These are phyloP conservation scores for Mortierella alpina DNA, from an alignment of 192 early-diverging fungal species.

Conservation along the genomic window DNA sequence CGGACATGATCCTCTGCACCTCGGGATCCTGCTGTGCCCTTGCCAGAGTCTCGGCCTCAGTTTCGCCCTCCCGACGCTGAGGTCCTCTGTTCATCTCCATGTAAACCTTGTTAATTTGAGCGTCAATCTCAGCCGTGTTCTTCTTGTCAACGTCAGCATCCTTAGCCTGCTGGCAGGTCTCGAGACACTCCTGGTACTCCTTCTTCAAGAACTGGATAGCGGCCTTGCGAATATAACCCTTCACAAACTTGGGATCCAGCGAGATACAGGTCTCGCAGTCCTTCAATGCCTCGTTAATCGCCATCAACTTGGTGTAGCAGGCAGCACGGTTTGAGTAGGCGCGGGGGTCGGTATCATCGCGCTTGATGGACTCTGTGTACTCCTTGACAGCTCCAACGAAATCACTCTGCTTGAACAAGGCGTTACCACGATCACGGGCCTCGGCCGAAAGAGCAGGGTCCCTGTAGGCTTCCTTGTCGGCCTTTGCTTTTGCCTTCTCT, in stretches of 20 bases:
- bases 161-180: conserved; percentile 83
- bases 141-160: conserved; percentile 86
- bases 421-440: conserved; percentile 95
- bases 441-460: conserved; percentile 85
- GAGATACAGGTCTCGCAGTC: conserved; percentile 92
- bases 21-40: conserved; percentile 94
- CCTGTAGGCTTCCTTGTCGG: conserved; percentile 88
- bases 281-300: conserved; percentile 92
- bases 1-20: conserved; percentile 84
- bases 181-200: conserved; percentile 87
- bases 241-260: conserved; percentile 89
- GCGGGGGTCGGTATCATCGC: conserved; percentile 89
- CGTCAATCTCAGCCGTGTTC: conserved; percentile 85
- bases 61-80: conserved; percentile 67
- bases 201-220: conserved; percentile 88
- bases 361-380: conserved; percentile 98
- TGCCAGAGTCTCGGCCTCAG: conserved; percentile 82
- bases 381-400: conserved; percentile 89
- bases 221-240: conserved; percentile 97
- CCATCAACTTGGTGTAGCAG: conserved; percentile 94
- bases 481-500: conserved; percentile 84
- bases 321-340: conserved; percentile 97
- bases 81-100: conserved; percentile 73
- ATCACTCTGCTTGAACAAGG: conserved; percentile 89
- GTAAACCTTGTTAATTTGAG: conserved; percentile 84